A percentile compares a stretch with the other conserved stretches of the same genome.
Evolutionary conservation across 257 asterid genomes (phyloP).

Genomic region (Solanum tarapatanum): DNA sequence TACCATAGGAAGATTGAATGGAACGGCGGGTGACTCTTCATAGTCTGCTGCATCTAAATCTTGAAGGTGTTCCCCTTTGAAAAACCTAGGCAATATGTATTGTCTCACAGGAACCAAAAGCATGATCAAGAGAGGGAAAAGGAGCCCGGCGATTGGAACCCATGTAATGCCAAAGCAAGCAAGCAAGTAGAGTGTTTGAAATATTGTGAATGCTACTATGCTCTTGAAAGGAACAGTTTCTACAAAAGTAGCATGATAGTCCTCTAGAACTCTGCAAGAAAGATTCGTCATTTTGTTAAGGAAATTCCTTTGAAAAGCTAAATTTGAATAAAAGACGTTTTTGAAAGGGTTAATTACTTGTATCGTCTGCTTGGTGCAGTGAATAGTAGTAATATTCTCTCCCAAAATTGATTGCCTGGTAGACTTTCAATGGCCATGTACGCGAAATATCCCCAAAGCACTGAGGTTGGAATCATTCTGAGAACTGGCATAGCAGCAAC

Average conservation of each 20-base stretch:
- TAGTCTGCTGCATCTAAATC: slow-evolving; percentile 87
- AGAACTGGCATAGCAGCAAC: slow-evolving; percentile 82
- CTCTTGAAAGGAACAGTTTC: slow-evolving; percentile 85
- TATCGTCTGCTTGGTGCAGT: slow-evolving; percentile 80
- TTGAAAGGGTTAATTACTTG: slow-evolving; percentile 28
- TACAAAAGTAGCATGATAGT: slow-evolving; percentile 67
- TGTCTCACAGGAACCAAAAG: slow-evolving; percentile 78
- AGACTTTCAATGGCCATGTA: slow-evolving; percentile 90
- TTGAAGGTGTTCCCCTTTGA: slow-evolving; percentile 72
- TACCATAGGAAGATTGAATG: slow-evolving; percentile 44
- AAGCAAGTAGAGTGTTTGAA: slow-evolving; percentile 59
- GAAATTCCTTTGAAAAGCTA: neutral
- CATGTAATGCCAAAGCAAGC: slow-evolving; percentile 81
- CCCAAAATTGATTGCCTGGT: slow-evolving; percentile 94
- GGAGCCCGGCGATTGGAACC: slow-evolving; percentile 83
- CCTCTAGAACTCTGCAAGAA: slow-evolving; percentile 59
- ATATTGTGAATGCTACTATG: slow-evolving; percentile 55
- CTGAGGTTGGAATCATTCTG: slow-evolving; percentile 88
- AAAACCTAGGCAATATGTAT: slow-evolving; percentile 54
- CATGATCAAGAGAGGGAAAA: slow-evolving; percentile 77
- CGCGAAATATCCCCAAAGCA: slow-evolving; percentile 90
- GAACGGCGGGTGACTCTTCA: slow-evolving; percentile 68
- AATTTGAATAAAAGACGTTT: neutral
- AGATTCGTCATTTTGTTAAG: neutral
- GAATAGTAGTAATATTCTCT: slow-evolving; percentile 59